Evolutionary conservation across 495 filamentous ascomycete species (phyloP), one percentile per base, ranked within the genome.

Genomic region (Xylaria castorea): DNA sequence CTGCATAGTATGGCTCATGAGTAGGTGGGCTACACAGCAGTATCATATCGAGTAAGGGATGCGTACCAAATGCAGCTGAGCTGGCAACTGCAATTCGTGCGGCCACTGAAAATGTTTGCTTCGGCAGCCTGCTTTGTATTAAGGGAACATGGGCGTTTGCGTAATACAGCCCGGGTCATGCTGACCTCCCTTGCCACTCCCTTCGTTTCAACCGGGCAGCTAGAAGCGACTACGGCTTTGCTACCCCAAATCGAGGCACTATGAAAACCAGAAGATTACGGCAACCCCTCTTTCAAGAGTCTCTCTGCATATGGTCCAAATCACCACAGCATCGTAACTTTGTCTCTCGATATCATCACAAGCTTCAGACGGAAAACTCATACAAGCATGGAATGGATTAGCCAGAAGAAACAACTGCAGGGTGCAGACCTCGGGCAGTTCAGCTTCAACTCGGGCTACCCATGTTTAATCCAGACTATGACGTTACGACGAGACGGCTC

Each of bases 311-410:
- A 20, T 18, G 30, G 16, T 36, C n/a, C 14, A 14, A 25, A 63
- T 63, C 18, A 25, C n/a, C n/a, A 14, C 27, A 22, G 36, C 36
- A 16, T 42, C 60, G 1, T 27, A 38, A 11, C 36, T 22, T n/a
- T 7, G n/a, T 5, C 18, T 63, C 36, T 63, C 60, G 22, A 22
- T 20, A 63, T 61, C 34, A 61, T 63, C 36, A 22, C 6, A 63
- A 4, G 11, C n/a, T 25, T 22, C 11, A 42, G 25, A 25, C 60
- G 36, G 7, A 20, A 7, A 11, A 65, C n/a, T 11, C 38, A 32
- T 9, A 2, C 4, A 48, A 65, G 36, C 1, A 65, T 65, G 62
- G 62, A 65, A 9, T 65, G 62, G 62, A 65, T 65, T 20, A 48
- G 62, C n/a, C 38, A 32, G 27, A 48, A 30, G 12, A 48, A 65